These are phyloP conservation scores for Andrographis paniculata DNA, from an alignment of 305 asterid species.

Conservation along the genomic window DNA sequence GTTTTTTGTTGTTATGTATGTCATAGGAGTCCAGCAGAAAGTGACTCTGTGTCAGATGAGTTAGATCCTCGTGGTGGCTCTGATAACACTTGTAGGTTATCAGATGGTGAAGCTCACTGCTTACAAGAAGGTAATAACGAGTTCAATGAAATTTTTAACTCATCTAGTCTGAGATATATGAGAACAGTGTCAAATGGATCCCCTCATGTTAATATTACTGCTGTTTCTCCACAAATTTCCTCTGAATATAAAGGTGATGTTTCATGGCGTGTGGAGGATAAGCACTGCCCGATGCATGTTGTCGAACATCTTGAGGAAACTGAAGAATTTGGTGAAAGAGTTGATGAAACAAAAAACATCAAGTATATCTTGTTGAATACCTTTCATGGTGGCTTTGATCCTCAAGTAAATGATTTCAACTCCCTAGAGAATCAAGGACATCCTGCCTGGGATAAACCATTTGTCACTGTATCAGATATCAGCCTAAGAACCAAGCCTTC, in stretches of 20 bases:
- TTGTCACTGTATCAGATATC: slow-evolving; percentile 60
- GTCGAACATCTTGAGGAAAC: slow-evolving; percentile 24
- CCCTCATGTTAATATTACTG: slow-evolving; percentile 29
- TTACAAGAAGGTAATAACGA: slow-evolving; percentile 24
- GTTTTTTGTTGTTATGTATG: slow-evolving; percentile 15
- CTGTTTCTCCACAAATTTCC: slow-evolving; percentile 38
- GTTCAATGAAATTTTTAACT: slow-evolving; percentile 38
- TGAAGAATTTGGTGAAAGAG: slow-evolving; percentile 22
- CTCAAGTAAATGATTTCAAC: slow-evolving; percentile 24
- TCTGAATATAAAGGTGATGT: slow-evolving; percentile 29
- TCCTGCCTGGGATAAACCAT: slow-evolving; percentile 37
- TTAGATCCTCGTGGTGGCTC: slow-evolving; percentile 61
- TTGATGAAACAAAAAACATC: slow-evolving; percentile 24
- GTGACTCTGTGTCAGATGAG: slow-evolving; percentile 55
- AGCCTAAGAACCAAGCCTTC: slow-evolving; percentile 81
- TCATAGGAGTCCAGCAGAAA: slow-evolving; percentile 71
- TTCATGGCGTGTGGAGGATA: slow-evolving; percentile 33
- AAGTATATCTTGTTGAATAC: slow-evolving; percentile 26
- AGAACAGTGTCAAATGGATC: slow-evolving; percentile 31
- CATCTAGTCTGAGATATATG: slow-evolving; percentile 29
- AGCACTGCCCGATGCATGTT: slow-evolving; percentile 21
- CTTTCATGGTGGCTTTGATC: slow-evolving; percentile 18
- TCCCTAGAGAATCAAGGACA: slow-evolving; percentile 25
- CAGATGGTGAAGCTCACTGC: slow-evolving; percentile 34
- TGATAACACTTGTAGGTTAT: slow-evolving; percentile 31